phyloP scores from a whole-genome alignment of 208 protist genomes.

The Leishmania arabica region DNA sequence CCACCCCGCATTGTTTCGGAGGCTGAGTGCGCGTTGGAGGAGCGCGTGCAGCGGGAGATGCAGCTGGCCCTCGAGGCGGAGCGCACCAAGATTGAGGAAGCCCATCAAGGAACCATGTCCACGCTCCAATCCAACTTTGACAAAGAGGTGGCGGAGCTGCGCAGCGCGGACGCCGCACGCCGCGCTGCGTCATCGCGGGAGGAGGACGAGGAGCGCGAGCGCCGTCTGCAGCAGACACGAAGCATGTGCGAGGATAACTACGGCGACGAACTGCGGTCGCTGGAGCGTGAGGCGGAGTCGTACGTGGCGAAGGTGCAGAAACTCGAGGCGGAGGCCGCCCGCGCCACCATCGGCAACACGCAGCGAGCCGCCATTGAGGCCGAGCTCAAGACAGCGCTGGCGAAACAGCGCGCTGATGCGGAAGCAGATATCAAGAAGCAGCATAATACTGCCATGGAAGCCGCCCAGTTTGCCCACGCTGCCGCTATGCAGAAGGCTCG shows the following conservation, averaged over 20 bases:
- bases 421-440: slow-evolving; percentile 17
- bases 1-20: slow-evolving; percentile 67
- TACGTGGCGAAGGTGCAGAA: slow-evolving; percentile 33
- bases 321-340: slow-evolving; percentile 31
- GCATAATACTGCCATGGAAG: slow-evolving; percentile 11
- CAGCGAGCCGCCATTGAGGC: slow-evolving; percentile 29
- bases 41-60: slow-evolving; percentile 62
- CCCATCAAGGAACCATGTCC: slow-evolving; percentile 40
- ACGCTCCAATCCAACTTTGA: slow-evolving; percentile 47
- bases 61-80: slow-evolving; percentile 45
- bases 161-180: slow-evolving; percentile 31
- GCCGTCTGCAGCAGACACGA: slow-evolving; percentile 31
- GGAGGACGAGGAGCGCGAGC: slow-evolving; percentile 22
- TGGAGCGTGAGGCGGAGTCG: slow-evolving; percentile 40
- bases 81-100: slow-evolving; percentile 40
- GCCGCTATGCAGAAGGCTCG: slow-evolving; percentile 19
- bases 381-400: slow-evolving; percentile 18
- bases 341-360: slow-evolving; percentile 31
- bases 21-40: slow-evolving; percentile 74
- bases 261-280: slow-evolving; percentile 39
- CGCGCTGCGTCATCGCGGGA: slow-evolving; percentile 20
- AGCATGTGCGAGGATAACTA: slow-evolving; percentile 43
- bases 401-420: slow-evolving; percentile 10
- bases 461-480: slow-evolving; percentile 8
- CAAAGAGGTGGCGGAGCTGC: slow-evolving; percentile 49